A percentile compares a stretch with the other conserved stretches of the same genome.
phyloP scores from a whole-genome alignment of 768 basidiomycete species.

The Amanita muscaria region DNA sequence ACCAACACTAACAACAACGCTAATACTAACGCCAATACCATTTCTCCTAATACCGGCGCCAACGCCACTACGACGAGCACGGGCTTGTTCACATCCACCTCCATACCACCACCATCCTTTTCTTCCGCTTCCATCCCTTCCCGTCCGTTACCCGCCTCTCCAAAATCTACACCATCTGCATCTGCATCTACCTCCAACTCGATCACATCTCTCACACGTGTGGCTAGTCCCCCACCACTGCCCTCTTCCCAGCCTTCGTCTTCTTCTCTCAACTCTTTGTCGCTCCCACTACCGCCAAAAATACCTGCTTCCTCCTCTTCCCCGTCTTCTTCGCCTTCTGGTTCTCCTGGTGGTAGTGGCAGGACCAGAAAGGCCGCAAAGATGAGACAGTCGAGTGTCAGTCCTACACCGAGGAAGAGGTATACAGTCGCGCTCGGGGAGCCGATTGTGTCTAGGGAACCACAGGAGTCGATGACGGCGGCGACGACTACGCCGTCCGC shows the following conservation, averaged over 20 bases:
- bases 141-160: slow-evolving; percentile 11
- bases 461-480: slow-evolving; percentile 17
- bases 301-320: slow-evolving; percentile 23
- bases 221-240: slow-evolving; percentile 16
- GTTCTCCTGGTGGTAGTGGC: slow-evolving; percentile 16
- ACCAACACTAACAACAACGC: no score
- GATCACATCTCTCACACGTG: slow-evolving; percentile 12
- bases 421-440: slow-evolving; percentile 82
- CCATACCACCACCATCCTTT: slow-evolving; percentile 18
- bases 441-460: slow-evolving; percentile 42
- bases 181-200: slow-evolving; percentile 6
- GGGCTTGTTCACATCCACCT: slow-evolving; percentile 3
- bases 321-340: slow-evolving; percentile 35
- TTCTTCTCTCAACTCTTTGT: slow-evolving; percentile 3
- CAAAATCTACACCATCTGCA: neutral
- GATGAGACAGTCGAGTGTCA: slow-evolving; percentile 45
- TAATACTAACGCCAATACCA: no score
- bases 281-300: slow-evolving; percentile 8
- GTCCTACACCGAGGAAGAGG: slow-evolving; percentile 72
- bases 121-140: slow-evolving; percentile 15
- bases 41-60: slow-evolving; percentile 5
- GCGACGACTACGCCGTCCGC: slow-evolving; percentile 10
- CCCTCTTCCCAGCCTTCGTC: neutral
- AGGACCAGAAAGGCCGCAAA: no score
- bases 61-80: neutral